These are phyloP conservation scores for Stachybotrys elegans DNA, from an alignment of 2,329 filamentous ascomycete species.

Conservation along the genomic window DNA sequence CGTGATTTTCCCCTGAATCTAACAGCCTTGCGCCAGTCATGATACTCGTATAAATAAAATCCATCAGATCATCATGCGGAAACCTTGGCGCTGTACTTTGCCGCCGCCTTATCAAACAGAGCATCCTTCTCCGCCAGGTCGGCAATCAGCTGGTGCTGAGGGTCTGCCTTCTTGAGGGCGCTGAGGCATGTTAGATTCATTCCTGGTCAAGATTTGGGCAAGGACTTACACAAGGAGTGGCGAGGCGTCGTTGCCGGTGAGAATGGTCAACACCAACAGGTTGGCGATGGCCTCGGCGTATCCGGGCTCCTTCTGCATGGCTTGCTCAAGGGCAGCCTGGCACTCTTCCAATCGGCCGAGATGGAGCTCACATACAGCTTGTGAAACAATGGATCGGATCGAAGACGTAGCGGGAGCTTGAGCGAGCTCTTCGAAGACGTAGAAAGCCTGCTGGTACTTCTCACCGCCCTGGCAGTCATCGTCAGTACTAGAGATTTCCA, in stretches of 20 bases:
- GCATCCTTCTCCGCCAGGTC: conserved; percentile 81
- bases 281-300: conserved; percentile 78
- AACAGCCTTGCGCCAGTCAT: conserved; percentile 24
- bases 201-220: background rate
- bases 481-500: background rate
- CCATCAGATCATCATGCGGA: conserved; percentile 43
- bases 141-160: conserved; percentile 63
- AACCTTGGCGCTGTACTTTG: conserved; percentile 84
- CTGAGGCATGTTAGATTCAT: conserved; percentile 31
- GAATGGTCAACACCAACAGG: conserved; percentile 69
- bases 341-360: conserved; percentile 85
- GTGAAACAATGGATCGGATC: conserved; percentile 70
- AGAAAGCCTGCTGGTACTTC: conserved; percentile 94
- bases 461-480: conserved; percentile 68
- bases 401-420: conserved; percentile 79
- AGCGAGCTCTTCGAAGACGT: conserved; percentile 95
- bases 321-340: conserved; percentile 78
- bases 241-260: conserved; percentile 66
- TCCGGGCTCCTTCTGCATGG: conserved; percentile 66
- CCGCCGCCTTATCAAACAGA: conserved; percentile 80
- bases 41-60: no score
- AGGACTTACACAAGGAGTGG: conserved; percentile 59
- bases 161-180: conserved; percentile 51
- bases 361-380: conserved; percentile 88
- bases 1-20: conserved; percentile 12